Evolutionary conservation across 192 early-diverging fungal species (phyloP).

Genomic region (Coemansia asiatica): DNA sequence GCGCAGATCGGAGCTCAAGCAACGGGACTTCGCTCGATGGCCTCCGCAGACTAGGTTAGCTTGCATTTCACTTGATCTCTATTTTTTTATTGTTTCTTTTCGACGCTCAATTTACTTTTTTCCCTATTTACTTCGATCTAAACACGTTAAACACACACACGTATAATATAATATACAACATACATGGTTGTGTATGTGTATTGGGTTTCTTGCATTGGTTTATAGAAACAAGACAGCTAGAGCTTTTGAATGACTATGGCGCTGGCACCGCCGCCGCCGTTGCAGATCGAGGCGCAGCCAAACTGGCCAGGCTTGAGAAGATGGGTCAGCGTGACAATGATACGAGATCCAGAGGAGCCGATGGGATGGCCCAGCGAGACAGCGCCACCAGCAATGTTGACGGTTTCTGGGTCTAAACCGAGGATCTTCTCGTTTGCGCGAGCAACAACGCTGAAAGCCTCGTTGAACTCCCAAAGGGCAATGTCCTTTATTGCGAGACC

Average conservation of each 20-base stretch:
- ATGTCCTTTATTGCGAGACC: slow-evolving; percentile 81
- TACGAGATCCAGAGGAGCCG: slow-evolving; percentile 80
- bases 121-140: too few species aligned
- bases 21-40: slow-evolving; percentile 64
- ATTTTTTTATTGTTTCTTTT: slow-evolving; percentile 4
- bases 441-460: slow-evolving; percentile 94
- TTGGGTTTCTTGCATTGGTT: too few species aligned
- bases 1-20: slow-evolving; percentile 76
- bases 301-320: slow-evolving; percentile 80
- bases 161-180: too few species aligned
- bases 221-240: too few species aligned
- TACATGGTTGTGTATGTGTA: too few species aligned
- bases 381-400: slow-evolving; percentile 82
- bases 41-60: slow-evolving; percentile 14
- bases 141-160: too few species aligned
- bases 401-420: slow-evolving; percentile 65
- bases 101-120: too few species aligned
- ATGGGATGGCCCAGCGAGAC: slow-evolving; percentile 81
- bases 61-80: not conserved
- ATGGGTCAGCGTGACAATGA: slow-evolving; percentile 79
- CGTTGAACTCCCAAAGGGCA: slow-evolving; percentile 93
- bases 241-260: slow-evolving; percentile 67
- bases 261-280: slow-evolving; percentile 78
- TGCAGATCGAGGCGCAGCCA: slow-evolving; percentile 80
- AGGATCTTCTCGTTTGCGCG: slow-evolving; percentile 87